These are phyloP conservation scores for Cutaneotrichosporon sp. DNA, from an alignment of 1,284 basidiomycete species.

Conservation along the genomic window DNA sequence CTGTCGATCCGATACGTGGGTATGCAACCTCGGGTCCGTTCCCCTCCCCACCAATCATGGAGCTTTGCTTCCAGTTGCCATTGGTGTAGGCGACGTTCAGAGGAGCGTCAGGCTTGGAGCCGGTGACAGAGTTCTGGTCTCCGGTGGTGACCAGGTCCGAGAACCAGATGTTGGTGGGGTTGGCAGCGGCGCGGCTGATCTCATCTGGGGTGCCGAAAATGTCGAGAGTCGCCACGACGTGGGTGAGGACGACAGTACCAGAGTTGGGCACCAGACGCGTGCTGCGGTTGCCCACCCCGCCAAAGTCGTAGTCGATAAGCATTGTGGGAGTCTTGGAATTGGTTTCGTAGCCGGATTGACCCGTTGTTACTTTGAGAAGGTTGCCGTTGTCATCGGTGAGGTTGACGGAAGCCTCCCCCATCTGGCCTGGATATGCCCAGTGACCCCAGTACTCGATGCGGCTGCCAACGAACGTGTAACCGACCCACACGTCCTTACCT, in stretches of 20 bases:
- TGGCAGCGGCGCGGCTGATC: not conserved
- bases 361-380: not conserved
- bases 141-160: not conserved
- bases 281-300: not conserved
- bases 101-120: not conserved
- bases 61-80: not conserved
- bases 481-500: not conserved
- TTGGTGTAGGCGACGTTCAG: not conserved
- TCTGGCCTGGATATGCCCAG: conserved; percentile 1
- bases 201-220: not conserved
- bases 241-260: not conserved
- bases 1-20: conserved; percentile 1
- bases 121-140: not conserved
- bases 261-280: not conserved
- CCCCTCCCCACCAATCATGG: not conserved
- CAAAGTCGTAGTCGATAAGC: not conserved
- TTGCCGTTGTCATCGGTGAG: conserved; percentile 2
- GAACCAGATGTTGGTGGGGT: conserved; percentile 3
- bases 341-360: not conserved
- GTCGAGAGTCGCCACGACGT: not conserved
- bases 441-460: conserved; percentile 5
- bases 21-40: not conserved
- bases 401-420: not conserved
- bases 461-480: not conserved
- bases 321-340: not conserved